Percentiles rank a stretch among this genome's conserved stretches.
Conservation (phyloP, 2,329 filamentous ascomycete genomes). For the Cladosporium sp. region DNA sequence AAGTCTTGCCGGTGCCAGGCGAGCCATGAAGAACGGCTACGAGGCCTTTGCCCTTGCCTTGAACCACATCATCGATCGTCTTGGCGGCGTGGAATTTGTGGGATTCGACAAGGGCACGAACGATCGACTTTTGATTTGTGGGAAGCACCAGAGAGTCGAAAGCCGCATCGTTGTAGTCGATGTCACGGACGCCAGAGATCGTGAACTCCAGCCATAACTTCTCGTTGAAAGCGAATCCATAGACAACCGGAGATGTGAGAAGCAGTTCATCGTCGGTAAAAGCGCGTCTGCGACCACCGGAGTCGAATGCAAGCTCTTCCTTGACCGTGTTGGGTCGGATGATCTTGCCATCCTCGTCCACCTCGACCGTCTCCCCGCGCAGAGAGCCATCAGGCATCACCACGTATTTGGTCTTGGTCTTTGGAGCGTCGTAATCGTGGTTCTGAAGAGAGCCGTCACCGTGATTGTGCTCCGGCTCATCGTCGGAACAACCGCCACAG, state of each 20-base stretch:
- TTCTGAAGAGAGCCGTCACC: constrained; percentile 41
- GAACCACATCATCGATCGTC: constrained; percentile 72
- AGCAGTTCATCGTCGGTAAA: constrained; percentile 84
- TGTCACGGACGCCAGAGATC: constrained; percentile 75
- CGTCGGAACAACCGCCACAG: constrained; percentile 35
- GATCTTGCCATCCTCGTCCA: constrained; percentile 54
- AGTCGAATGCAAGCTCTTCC: neutral
- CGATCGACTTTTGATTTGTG: constrained; percentile 60
- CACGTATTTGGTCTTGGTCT: constrained; percentile 42
- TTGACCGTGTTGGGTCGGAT: constrained; percentile 27
- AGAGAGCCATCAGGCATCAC: constrained; percentile 51
- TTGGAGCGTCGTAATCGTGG: constrained; percentile 41
- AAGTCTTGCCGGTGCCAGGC: constrained; percentile 83
- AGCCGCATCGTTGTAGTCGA: constrained; percentile 79
- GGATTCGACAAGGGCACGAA: constrained; percentile 78
- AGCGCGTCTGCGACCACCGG: constrained; percentile 26
- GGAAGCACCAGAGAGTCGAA: constrained; percentile 79
- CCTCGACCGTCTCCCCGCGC: constrained; percentile 53
- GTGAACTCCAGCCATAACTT: constrained; percentile 90
- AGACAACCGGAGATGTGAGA: constrained; percentile 77
- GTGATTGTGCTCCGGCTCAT: neutral
- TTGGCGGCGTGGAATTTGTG: constrained; percentile 80
- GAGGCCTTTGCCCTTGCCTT: constrained; percentile 81
- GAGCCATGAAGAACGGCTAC: constrained; percentile 81
- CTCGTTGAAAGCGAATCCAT: constrained; percentile 84